Conservation (phyloP, 164 flowering plant genomes). For the Chimonanthus salicifolius region DNA sequence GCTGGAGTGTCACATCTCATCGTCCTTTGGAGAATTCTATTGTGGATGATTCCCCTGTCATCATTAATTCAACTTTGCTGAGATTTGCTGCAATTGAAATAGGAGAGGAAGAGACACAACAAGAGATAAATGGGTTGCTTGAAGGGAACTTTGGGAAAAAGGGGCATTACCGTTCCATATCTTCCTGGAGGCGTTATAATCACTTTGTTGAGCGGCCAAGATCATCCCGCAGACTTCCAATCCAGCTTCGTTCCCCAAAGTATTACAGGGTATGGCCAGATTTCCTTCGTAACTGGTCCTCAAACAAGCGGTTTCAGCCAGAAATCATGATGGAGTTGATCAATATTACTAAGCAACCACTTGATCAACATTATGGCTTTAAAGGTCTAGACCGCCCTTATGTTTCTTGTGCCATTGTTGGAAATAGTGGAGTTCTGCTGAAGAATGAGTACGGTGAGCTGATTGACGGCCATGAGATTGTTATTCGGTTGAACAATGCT, state of each 20-base stretch:
- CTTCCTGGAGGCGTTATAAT: conserved; percentile 39
- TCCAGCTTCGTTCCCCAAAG: conserved; percentile 44
- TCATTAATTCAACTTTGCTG: conserved; percentile 60
- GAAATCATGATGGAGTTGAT: conserved; percentile 59
- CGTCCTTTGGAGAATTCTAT: conserved; percentile 10
- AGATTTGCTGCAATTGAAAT: conserved; percentile 54
- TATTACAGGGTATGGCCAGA: conserved; percentile 51
- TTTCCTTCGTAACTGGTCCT: conserved; percentile 58
- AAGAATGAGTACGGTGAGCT: conserved; percentile 44
- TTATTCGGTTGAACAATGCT: conserved; percentile 88
- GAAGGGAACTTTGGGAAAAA: conserved; percentile 46
- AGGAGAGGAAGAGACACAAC: conserved; percentile 37
- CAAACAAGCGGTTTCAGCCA: conserved; percentile 44
- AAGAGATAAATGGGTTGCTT: conserved; percentile 54
- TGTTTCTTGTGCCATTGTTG: conserved; percentile 82
- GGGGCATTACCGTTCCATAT: conserved; percentile 37
- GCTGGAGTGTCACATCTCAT: conserved; percentile 10
- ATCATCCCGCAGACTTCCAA: conserved; percentile 18
- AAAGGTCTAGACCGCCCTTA: conserved; percentile 21
- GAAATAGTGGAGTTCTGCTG: conserved; percentile 86
- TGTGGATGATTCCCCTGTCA: conserved; percentile 3
- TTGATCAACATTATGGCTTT: conserved; percentile 35
- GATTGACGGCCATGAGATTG: conserved; percentile 82
- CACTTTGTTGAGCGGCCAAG: conserved; percentile 19
- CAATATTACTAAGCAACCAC: conserved; percentile 36